Conservation (phyloP, 2,329 filamentous ascomycete genomes). For the Aspergillus pseudonomiae region DNA sequence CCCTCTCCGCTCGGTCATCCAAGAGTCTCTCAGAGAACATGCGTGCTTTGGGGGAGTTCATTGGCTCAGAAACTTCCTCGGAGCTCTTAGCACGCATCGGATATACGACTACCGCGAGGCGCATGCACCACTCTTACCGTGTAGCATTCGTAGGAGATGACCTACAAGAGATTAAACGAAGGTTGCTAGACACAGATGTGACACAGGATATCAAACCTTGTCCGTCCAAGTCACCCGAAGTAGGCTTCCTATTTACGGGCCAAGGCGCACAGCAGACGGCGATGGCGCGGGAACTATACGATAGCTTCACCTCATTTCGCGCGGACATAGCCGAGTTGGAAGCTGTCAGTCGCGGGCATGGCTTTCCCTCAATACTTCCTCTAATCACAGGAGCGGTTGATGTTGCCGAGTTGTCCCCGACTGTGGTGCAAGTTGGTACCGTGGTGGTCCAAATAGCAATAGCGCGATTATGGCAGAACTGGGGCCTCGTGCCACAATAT, state of each 20-base stretch:
- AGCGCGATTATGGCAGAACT: conserved; percentile 34
- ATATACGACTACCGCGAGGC: conserved; percentile 68
- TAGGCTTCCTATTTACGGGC: conserved; percentile 44
- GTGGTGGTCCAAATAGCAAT: conserved; percentile 44
- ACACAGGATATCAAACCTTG: background rate
- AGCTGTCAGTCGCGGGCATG: conserved; percentile 30
- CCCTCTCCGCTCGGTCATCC: conserved; percentile 56
- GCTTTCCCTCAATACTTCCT: conserved; percentile 39
- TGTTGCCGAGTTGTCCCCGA: conserved; percentile 34
- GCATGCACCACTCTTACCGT: conserved; percentile 45
- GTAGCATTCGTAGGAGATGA: conserved; percentile 28
- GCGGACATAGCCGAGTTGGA: conserved; percentile 25
- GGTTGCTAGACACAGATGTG: background rate
- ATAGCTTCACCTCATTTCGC: background rate
- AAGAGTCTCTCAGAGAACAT: conserved; percentile 56
- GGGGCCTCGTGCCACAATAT: conserved; percentile 35
- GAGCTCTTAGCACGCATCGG: conserved; percentile 51
- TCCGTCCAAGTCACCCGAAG: conserved; percentile 11
- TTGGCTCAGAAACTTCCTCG: background rate
- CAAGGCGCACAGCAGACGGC: conserved; percentile 43
- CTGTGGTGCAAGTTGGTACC: conserved; percentile 38
- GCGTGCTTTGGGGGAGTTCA: conserved; percentile 49
- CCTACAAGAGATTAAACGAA: background rate
- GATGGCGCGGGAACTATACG: conserved; percentile 31
- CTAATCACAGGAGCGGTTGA: conserved; percentile 31